phyloP scores from a whole-genome alignment of 257 asterid species.

The Gentiana straminea region DNA sequence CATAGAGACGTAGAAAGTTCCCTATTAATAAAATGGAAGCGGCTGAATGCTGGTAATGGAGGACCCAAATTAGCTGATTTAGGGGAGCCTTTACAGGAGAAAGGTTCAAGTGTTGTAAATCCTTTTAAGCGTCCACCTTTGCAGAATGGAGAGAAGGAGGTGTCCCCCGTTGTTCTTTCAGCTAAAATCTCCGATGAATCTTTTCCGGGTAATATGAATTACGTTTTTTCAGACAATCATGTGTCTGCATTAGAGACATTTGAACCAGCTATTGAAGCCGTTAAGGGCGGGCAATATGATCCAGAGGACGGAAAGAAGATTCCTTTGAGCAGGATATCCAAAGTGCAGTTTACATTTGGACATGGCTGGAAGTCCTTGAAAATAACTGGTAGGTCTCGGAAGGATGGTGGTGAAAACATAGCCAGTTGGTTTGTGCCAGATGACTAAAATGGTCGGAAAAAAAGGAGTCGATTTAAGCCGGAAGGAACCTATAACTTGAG shows the following conservation, averaged over 20 bases:
- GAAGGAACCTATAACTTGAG: conserved; percentile 39
- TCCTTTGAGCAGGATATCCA: conserved; percentile 40
- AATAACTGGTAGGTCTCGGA: conserved; percentile 18
- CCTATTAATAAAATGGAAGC: conserved; percentile 24
- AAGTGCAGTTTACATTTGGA: conserved; percentile 37
- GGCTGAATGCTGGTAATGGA: conserved; percentile 28
- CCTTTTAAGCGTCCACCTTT: conserved; percentile 66
- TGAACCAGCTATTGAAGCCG: conserved; percentile 30
- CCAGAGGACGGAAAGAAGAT: conserved; percentile 26
- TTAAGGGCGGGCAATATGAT: conserved; percentile 17
- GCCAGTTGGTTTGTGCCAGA: conserved; percentile 38
- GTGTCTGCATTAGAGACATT: conserved; percentile 25
- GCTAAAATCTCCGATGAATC: conserved; percentile 33
- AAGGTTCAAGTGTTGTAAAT: conserved; percentile 32
- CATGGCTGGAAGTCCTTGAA: conserved; percentile 27
- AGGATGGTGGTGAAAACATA: conserved; percentile 21
- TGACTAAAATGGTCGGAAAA: conserved; percentile 28
- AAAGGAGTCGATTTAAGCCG: conserved; percentile 25
- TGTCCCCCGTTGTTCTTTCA: conserved; percentile 41
- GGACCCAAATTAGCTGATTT: conserved; percentile 22
- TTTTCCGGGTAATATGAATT: conserved; percentile 17
- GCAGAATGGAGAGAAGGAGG: conserved; percentile 50
- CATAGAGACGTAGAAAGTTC: conserved; percentile 28
- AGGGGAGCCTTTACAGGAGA: conserved; percentile 34
- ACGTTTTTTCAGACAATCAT: conserved; percentile 22